Conservation (phyloP, 1,284 basidiomycete genomes). For the Melampsora larici-populina region DNA sequence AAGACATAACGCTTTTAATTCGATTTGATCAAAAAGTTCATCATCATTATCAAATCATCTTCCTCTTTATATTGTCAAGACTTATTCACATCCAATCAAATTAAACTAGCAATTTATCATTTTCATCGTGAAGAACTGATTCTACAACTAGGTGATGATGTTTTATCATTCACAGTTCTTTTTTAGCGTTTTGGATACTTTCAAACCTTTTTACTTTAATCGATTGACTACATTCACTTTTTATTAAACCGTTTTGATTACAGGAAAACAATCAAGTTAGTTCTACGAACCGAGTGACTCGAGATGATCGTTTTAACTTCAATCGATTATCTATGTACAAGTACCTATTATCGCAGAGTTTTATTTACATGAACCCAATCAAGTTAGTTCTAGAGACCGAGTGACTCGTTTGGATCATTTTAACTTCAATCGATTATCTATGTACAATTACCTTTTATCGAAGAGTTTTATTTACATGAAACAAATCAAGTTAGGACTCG, state of each 20-base stretch:
- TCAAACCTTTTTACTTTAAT: constrained; percentile 77
- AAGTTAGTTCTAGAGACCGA: too few species aligned
- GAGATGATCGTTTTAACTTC: too few species aligned
- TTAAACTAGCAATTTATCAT: constrained; percentile 57
- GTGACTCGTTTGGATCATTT: too few species aligned
- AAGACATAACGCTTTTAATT: not conserved
- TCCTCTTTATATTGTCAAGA: not conserved
- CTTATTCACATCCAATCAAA: not conserved
- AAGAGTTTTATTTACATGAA: too few species aligned
- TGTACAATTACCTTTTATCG: too few species aligned
- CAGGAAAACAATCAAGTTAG: constrained; percentile 81
- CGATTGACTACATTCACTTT: constrained; percentile 66
- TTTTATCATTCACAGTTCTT: constrained; percentile 71
- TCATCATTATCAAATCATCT: not conserved
- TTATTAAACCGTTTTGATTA: constrained; percentile 78
- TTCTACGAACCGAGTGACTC: constrained; percentile 71
- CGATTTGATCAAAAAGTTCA: not conserved
- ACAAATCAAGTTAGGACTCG: too few species aligned
- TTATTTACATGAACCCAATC: too few species aligned
- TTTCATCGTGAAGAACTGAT: constrained; percentile 61
- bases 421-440: too few species aligned
- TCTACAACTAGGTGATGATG: constrained; percentile 67
- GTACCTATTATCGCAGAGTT: too few species aligned
- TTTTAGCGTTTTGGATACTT: constrained; percentile 81
- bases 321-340: too few species aligned